Evolutionary conservation across 768 basidiomycete genomes (phyloP).

Genomic region (Amanita jacksonii): DNA sequence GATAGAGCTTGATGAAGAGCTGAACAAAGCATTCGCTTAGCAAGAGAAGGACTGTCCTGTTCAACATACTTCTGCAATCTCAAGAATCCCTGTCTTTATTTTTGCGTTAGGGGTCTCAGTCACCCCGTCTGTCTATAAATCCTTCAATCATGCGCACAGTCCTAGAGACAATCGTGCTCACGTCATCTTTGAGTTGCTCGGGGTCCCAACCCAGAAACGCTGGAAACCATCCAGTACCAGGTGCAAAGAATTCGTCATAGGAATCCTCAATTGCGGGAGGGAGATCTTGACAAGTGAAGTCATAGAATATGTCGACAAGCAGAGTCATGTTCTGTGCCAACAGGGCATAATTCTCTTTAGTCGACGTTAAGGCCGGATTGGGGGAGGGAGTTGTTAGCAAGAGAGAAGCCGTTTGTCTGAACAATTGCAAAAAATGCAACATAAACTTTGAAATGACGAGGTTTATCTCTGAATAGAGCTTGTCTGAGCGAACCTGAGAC

Average conservation of each 20-base stretch:
- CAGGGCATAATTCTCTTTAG: conserved; percentile 32
- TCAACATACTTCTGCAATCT: conserved; percentile 71
- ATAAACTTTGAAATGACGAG: conserved; percentile 80
- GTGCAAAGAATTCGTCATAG: conserved; percentile 73
- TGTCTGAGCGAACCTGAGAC: conserved; percentile 78
- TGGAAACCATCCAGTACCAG: conserved; percentile 62
- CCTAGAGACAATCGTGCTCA: conserved; percentile 25
- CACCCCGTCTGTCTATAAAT: conserved; percentile 60
- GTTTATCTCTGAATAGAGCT: conserved; percentile 86
- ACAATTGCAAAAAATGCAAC: conserved; percentile 75
- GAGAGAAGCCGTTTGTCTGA: conserved; percentile 51
- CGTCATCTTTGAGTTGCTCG: conserved; percentile 55
- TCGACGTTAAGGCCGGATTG: conserved; percentile 23
- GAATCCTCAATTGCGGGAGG: conserved; percentile 91
- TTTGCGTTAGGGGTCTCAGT: conserved; percentile 82
- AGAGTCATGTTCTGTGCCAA: conserved; percentile 71
- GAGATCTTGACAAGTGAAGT: conserved; percentile 91
- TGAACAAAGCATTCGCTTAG: conserved; percentile 17
- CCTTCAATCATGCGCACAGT: conserved; percentile 4
- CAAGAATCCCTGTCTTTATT: conserved; percentile 83
- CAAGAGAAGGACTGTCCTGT: conserved; percentile 2
- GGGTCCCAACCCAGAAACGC: conserved; percentile 78
- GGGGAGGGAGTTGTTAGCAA: conserved; percentile 35
- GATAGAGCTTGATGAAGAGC: conserved; percentile 78
- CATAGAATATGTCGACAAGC: conserved; percentile 83